phyloP scores from a whole-genome alignment of 495 filamentous ascomycete species.

The Talaromyces adpressus region DNA sequence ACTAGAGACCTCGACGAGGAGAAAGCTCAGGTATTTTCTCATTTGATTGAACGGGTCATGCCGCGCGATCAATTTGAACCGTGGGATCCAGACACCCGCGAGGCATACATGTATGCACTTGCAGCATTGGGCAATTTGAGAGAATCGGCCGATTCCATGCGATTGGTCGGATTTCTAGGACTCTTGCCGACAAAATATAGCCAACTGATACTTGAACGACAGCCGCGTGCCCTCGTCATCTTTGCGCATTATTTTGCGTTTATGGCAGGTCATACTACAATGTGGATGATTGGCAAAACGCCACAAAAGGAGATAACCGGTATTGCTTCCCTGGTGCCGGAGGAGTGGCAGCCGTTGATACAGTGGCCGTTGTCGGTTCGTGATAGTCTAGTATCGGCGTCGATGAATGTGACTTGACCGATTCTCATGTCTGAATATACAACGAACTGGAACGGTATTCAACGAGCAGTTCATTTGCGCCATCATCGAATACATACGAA shows the following conservation, averaged over 20 bases:
- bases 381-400: not conserved
- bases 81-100: conserved; percentile 22
- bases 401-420: too few species aligned
- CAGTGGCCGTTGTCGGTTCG: not conserved
- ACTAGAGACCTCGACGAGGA: not conserved
- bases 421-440: too few species aligned
- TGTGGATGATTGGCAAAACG: conserved; percentile 32
- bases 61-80: conserved; percentile 13
- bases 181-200: conserved; percentile 21
- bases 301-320: conserved; percentile 24
- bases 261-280: conserved; percentile 15
- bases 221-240: conserved; percentile 37
- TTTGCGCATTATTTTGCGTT: conserved; percentile 35
- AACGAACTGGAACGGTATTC: too few species aligned
- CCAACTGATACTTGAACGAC: conserved; percentile 20
- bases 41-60: not conserved
- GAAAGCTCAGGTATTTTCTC: not conserved
- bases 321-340: not conserved
- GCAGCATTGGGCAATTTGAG: conserved; percentile 7
- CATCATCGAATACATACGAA: not conserved
- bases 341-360: not conserved
- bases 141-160: conserved; percentile 3
- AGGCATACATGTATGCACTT: conserved; percentile 24
- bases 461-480: not conserved
- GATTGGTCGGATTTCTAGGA: conserved; percentile 29